Conservation (phyloP, 2,329 filamentous ascomycete species). For the Blastomyces silverae region DNA sequence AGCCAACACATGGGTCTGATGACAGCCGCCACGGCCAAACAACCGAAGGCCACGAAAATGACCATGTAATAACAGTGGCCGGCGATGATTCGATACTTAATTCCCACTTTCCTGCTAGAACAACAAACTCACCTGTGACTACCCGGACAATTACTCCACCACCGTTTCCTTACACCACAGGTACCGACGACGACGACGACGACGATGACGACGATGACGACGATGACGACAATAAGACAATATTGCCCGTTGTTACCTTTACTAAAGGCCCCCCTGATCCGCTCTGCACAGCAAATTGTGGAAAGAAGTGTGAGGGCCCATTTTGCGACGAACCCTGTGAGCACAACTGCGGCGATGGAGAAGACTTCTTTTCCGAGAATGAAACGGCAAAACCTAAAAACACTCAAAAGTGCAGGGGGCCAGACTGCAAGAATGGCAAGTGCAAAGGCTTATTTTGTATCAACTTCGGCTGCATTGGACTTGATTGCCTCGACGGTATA, state of each 20-base stretch:
- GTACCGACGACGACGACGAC: not conserved
- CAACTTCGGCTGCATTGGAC: constrained; percentile 3
- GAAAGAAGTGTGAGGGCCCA: constrained; percentile 2
- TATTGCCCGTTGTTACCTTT: constrained; percentile 9
- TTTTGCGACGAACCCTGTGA: constrained; percentile 12
- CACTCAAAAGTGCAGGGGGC: not conserved
- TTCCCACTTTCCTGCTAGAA: not conserved
- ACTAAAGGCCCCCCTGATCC: constrained; percentile 9
- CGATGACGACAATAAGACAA: not conserved
- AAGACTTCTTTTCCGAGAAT: constrained; percentile 9
- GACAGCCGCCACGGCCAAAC: not conserved
- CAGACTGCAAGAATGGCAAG: constrained; percentile 8
- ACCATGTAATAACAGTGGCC: not conserved
- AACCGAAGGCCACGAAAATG: not conserved
- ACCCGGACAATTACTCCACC: constrained; percentile 19
- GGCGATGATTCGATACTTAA: not conserved
- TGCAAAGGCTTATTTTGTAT: constrained; percentile 8
- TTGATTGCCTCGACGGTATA: constrained; percentile 9
- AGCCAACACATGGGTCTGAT: not conserved
- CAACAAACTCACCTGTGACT: constrained; percentile 7
- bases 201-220: not conserved
- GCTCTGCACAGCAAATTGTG: constrained; percentile 5
- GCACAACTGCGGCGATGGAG: constrained; percentile 6
- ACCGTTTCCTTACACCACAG: constrained; percentile 16
- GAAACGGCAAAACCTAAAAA: constrained; percentile 3